Evolutionary conservation across 2,329 filamentous ascomycete genomes (phyloP).

Genomic region (Monilinia aucupariae): DNA sequence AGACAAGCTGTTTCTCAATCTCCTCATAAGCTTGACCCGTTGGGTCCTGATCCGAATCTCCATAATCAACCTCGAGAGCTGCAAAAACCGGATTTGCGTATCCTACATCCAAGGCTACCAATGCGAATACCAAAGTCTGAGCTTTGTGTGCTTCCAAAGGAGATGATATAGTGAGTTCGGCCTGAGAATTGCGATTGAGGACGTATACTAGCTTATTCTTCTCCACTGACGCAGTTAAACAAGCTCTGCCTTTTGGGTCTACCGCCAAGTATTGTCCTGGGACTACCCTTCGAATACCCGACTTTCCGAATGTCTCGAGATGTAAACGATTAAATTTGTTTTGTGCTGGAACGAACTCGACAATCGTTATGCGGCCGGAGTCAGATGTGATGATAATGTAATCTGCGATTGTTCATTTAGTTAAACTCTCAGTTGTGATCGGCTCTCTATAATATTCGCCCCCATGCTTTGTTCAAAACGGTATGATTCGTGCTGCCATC

Average conservation of each 20-base stretch:
- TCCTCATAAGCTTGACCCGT: conserved; percentile 76
- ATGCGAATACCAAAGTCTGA: conserved; percentile 80
- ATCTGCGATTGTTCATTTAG: conserved; percentile 52
- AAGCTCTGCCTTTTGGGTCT: conserved; percentile 92
- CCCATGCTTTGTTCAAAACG: conserved; percentile 30
- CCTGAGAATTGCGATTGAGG: conserved; percentile 89
- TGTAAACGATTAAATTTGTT: conserved; percentile 87
- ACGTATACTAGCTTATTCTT: conserved; percentile 99
- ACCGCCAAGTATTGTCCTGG: conserved; percentile 94
- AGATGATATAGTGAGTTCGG: conserved; percentile 93
- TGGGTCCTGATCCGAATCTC: conserved; percentile 84
- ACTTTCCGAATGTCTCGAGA: conserved; percentile 97
- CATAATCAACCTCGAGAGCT: conserved; percentile 88
- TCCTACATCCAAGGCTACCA: conserved; percentile 86
- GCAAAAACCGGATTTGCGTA: conserved; percentile 98
- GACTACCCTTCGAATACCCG: conserved; percentile 84
- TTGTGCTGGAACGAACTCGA: conserved; percentile 82
- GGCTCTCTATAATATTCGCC: conserved; percentile 19
- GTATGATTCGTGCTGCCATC: conserved; percentile 43
- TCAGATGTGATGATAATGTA: conserved; percentile 94
- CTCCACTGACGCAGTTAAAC: conserved; percentile 87
- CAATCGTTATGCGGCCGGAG: conserved; percentile 87
- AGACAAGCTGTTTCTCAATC: conserved; percentile 84
- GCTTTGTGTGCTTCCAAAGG: conserved; percentile 93
- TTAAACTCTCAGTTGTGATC: conserved; percentile 22